These are phyloP conservation scores for Wickerhamomyces canadensis DNA, from an alignment of 805 yeast genomes.

Conservation along the genomic window DNA sequence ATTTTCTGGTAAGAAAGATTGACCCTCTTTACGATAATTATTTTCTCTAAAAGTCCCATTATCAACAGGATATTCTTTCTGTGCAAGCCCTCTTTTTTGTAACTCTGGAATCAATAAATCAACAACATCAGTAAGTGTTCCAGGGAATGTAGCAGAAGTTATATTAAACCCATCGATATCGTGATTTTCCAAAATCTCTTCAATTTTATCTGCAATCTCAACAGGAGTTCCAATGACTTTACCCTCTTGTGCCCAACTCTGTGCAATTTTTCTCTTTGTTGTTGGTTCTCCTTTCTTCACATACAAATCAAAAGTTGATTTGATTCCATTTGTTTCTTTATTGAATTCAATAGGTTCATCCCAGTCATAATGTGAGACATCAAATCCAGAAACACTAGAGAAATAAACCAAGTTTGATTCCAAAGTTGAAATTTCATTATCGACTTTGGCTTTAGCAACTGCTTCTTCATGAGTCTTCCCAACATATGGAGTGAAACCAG, in stretches of 20 bases:
- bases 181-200: constrained; percentile 31
- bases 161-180: constrained; percentile 39
- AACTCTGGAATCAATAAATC: constrained; percentile 30
- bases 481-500: constrained; percentile 28
- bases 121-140: constrained; percentile 31
- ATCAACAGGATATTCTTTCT: constrained; percentile 30
- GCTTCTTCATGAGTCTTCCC: constrained; percentile 37
- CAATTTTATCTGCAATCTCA: constrained; percentile 27
- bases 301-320: constrained; percentile 25
- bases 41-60: constrained; percentile 27
- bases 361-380: constrained; percentile 28
- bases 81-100: constrained; percentile 27
- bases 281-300: constrained; percentile 12
- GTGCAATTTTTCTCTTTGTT: constrained; percentile 20
- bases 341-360: constrained; percentile 31
- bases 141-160: constrained; percentile 31
- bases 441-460: too few relatives aligned
- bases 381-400: constrained; percentile 42
- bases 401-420: constrained; percentile 27
- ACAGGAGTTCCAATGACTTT: constrained; percentile 27
- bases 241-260: constrained; percentile 30
- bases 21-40: constrained; percentile 13
- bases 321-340: constrained; percentile 27
- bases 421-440: constrained; percentile 33
- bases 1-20: constrained; percentile 4